Evolutionary conservation across 2,329 filamentous ascomycete genomes (phyloP).

Genomic region (Alternaria sp.): DNA sequence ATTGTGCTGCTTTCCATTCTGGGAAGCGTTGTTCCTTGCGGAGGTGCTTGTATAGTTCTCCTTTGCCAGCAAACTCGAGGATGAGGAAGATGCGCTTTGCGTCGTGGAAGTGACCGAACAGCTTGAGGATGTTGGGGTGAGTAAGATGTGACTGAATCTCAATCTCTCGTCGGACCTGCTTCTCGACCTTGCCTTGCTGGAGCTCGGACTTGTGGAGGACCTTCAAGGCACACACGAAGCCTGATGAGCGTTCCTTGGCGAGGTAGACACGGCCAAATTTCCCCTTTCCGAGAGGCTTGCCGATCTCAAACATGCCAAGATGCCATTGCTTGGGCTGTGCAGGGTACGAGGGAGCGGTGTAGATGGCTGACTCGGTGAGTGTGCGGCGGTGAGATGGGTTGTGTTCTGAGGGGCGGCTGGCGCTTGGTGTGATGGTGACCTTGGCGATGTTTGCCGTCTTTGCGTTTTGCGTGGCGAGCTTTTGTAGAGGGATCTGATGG

Average conservation of each 20-base stretch:
- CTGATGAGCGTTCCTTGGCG: constrained; percentile 77
- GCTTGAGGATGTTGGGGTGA: constrained; percentile 83
- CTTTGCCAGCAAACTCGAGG: constrained; percentile 84
- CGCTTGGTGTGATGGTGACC: constrained; percentile 69
- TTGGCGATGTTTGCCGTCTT: constrained; percentile 63
- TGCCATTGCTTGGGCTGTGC: constrained; percentile 69
- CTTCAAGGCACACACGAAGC: constrained; percentile 87
- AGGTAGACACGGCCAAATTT: constrained; percentile 90
- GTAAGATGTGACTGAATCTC: constrained; percentile 89
- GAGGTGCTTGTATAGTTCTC: constrained; percentile 87
- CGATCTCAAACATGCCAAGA: constrained; percentile 93
- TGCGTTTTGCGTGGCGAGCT: constrained; percentile 80
- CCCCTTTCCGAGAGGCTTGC: constrained; percentile 83
- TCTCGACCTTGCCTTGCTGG: constrained; percentile 81
- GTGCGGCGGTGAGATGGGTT: constrained; percentile 52
- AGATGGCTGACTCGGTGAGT: constrained; percentile 60
- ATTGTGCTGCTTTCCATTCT: constrained; percentile 86
- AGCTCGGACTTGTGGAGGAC: constrained; percentile 86
- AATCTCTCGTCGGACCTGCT: constrained; percentile 86
- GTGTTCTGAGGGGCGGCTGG: constrained; percentile 54
- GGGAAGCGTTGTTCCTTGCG: constrained; percentile 80
- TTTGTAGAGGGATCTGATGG: constrained; percentile 80
- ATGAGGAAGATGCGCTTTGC: constrained; percentile 87
- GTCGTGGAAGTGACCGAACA: constrained; percentile 90
- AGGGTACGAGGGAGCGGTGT: constrained; percentile 43